Conservation (phyloP, 1,284 basidiomycete species). For the Ganoderma resinaceum region DNA sequence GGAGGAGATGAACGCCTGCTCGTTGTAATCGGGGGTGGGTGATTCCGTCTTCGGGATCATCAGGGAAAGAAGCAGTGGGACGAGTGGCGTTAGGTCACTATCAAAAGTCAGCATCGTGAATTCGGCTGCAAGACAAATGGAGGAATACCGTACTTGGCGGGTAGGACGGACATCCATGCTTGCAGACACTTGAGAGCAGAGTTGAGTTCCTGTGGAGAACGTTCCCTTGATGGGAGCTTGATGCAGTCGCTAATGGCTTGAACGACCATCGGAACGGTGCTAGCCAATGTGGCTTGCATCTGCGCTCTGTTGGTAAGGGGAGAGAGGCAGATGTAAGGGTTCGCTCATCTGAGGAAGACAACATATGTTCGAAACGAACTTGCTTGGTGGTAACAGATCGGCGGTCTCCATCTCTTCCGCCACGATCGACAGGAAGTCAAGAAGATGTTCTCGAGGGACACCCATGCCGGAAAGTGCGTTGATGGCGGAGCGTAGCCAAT, state of each 20-base stretch:
- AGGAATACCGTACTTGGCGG: slow-evolving; percentile 60
- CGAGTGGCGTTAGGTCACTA: slow-evolving; percentile 68
- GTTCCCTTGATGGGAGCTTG: slow-evolving; percentile 37
- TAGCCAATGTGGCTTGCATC: slow-evolving; percentile 67
- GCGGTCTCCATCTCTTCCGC: slow-evolving; percentile 82
- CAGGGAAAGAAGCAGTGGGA: slow-evolving; percentile 67
- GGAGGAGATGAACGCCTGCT: slow-evolving; percentile 63
- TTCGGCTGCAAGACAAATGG: slow-evolving; percentile 10
- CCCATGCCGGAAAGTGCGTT: slow-evolving; percentile 64
- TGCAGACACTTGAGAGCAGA: slow-evolving; percentile 82
- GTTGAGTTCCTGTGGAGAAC: slow-evolving; percentile 57
- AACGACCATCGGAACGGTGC: slow-evolving; percentile 74
- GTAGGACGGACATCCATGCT: slow-evolving; percentile 80
- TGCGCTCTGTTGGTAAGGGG: slow-evolving; percentile 51
- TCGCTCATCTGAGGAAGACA: not conserved
- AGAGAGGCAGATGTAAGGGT: not conserved
- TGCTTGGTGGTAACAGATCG: slow-evolving; percentile 76
- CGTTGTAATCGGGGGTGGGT: slow-evolving; percentile 46
- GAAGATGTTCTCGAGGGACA: slow-evolving; percentile 59
- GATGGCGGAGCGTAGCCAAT: slow-evolving; percentile 72
- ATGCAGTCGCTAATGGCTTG: slow-evolving; percentile 68
- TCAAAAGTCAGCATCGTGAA: slow-evolving; percentile 7
- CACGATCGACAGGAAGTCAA: slow-evolving; percentile 85
- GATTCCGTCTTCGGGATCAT: slow-evolving; percentile 54
- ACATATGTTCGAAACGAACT: slow-evolving; percentile 56